Evolutionary conservation across 306 rosid species (phyloP), one percentile per base, ranked within the genome.

Genomic region (Pachyrhizus erosus): DNA sequence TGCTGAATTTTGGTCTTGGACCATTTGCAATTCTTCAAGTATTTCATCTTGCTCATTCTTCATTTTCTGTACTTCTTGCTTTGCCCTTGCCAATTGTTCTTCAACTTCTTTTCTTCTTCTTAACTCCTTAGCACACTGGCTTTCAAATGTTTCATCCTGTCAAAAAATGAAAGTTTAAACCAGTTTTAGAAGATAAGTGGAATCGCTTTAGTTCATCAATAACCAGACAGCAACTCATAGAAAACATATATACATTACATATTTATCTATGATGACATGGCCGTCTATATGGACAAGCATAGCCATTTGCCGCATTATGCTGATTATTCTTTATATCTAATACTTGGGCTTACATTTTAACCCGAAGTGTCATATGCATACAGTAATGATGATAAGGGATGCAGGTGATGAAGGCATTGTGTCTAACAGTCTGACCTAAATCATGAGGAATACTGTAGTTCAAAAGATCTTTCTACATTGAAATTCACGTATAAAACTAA

Each of bases 71-170:
- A 89, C 73, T 80, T 92, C 92, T 83, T 84, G 82, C 77, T 84
- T 92, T 55, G 82, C 88, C 78, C 76, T 80, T 55, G 71, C 83
- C 65, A 87, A 85, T 23, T 70, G 68, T 76, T 89, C 96, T 89
- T 84, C 95, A 77, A 88, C 52, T 79, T 91, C 91, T 76, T 86
- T 88, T 75, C 82, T 89, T 81, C 84, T 84, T 65, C 66, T 86
- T 57, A 83, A 81, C 90, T 92, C 98, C 86, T 80, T 82, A 31
- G 87, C 85, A 65, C 78, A 72, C 49, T 40, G 66, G 84, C 85
- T 86, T 86, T 87, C 91, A 75, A 89, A 87, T 75, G 90, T 80
- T 73, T 89, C 86, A 62, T 78, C 92, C 99, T 96, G 83, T 76
- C 78, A 81, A 79, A 79, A 77, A 78, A 77, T 73, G 70, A n/a